A percentile compares a stretch with the other conserved stretches of the same genome.
Evolutionary conservation across 176 grass and related monocot genomes (phyloP).

Genomic region (Aegilops bicornis): DNA sequence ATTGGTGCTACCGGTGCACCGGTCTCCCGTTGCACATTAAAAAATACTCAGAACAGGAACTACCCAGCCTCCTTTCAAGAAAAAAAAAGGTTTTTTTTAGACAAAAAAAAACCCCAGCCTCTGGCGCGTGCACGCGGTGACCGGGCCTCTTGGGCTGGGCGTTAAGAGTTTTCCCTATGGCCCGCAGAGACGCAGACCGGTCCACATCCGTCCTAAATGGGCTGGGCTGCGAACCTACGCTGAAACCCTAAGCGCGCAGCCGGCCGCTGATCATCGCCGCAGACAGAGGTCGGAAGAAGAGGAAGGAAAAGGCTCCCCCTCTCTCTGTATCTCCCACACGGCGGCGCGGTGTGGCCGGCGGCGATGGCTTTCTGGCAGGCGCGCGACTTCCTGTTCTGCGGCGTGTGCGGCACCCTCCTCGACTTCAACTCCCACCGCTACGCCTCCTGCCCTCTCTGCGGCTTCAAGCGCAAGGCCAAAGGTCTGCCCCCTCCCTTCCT

Average conservation of each 20-base stretch:
- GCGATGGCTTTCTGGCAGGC: constrained; percentile 65
- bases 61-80: too few relatives aligned
- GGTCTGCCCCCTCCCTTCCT: constrained; percentile 28
- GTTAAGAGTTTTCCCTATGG: too few relatives aligned
- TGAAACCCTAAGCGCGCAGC: neutral
- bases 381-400: constrained; percentile 86
- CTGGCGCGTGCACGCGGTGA: too few relatives aligned
- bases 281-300: too few relatives aligned
- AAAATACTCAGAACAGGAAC: too few relatives aligned
- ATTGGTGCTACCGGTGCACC: too few relatives aligned
- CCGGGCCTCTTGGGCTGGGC: too few relatives aligned
- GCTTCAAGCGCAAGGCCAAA: constrained; percentile 74
- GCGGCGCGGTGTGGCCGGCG: neutral
- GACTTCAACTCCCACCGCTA: constrained; percentile 48
- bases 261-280: too few relatives aligned
- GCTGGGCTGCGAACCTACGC: neutral
- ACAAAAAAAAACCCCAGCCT: too few relatives aligned
- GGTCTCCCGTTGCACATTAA: too few relatives aligned
- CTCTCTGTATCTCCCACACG: neutral
- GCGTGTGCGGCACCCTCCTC: constrained; percentile 75
- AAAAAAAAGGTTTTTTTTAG: too few relatives aligned
- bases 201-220: neutral
- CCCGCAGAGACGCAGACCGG: neutral
- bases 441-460: constrained; percentile 69
- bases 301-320: too few relatives aligned